phyloP scores from a whole-genome alignment of 1,284 basidiomycete species.

The Ustilago hordei region DNA sequence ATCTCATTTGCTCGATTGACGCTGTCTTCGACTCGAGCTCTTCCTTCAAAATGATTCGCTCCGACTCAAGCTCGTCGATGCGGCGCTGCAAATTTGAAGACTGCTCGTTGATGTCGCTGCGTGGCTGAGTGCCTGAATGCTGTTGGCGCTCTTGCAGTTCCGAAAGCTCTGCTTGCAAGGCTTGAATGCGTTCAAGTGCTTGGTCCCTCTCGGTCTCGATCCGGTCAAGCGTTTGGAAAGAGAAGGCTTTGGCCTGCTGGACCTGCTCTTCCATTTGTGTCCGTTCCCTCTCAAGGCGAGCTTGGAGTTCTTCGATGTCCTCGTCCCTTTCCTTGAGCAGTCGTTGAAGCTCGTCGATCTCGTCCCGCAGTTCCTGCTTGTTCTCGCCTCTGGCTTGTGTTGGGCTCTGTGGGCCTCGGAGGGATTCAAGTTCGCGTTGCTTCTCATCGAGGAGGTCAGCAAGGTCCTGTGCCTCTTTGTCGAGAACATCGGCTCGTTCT shows the following conservation, averaged over 20 bases:
- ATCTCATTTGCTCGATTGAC: neutral
- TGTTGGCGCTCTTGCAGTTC: conserved; percentile 1
- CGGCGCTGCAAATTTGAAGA: conserved; percentile 15
- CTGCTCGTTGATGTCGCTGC: neutral
- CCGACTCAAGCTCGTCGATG: conserved; percentile 25
- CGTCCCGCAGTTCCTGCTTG: conserved; percentile 19
- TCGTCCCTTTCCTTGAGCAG: conserved; percentile 45
- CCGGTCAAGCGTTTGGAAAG: conserved; percentile 46
- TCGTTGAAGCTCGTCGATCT: conserved; percentile 38
- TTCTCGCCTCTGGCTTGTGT: conserved; percentile 4
- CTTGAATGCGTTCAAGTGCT: conserved; percentile 31
- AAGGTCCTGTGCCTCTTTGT: conserved; percentile 51
- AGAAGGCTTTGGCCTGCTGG: conserved; percentile 50
- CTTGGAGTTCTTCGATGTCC: conserved; percentile 42
- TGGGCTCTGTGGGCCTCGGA: conserved; percentile 5
- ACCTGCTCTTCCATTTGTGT: conserved; percentile 49
- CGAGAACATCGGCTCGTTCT: conserved; percentile 38
- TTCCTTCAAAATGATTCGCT: conserved; percentile 3
- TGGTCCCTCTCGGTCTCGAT: conserved; percentile 46
- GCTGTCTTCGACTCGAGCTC: conserved; percentile 19
- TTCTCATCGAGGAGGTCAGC: conserved; percentile 50
- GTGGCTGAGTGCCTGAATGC: neutral
- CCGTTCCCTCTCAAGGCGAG: conserved; percentile 39
- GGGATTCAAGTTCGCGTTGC: conserved; percentile 32
- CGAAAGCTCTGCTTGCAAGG: conserved; percentile 20